A percentile compares a stretch with the other conserved stretches of the same genome.
Conservation (phyloP, 495 filamentous ascomycete species). For the Hapsidospora chrysogenum region DNA sequence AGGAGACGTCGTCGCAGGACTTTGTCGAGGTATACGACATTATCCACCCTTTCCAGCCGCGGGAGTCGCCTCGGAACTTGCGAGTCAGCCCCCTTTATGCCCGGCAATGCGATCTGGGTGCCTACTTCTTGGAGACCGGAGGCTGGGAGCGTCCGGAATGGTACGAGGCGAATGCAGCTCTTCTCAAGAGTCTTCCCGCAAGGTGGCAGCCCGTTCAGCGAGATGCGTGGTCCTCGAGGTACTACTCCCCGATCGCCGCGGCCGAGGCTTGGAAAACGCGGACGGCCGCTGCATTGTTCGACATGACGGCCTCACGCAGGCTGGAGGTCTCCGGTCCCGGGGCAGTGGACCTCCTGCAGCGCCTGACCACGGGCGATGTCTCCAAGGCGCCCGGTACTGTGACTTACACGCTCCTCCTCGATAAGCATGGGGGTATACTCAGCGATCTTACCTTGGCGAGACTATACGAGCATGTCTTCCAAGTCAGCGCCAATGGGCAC, state of each 20-base stretch:
- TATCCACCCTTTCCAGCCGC: conserved; percentile 29
- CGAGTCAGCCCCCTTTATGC: conserved; percentile 27
- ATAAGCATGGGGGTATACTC: conserved; percentile 20
- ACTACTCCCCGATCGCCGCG: conserved; percentile 29
- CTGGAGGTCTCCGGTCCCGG: conserved; percentile 31
- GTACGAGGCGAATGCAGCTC: conserved; percentile 27
- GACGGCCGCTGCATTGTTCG: conserved; percentile 34
- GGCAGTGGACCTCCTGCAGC: conserved; percentile 23
- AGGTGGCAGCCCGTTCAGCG: conserved; percentile 26
- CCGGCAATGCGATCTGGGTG: conserved; percentile 28
- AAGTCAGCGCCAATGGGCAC: conserved; percentile 27
- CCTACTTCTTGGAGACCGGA: conserved; percentile 29
- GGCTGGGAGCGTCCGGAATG: conserved; percentile 36
- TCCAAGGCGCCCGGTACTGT: conserved; percentile 18
- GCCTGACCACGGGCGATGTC: conserved; percentile 26
- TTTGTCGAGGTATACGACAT: conserved; percentile 38
- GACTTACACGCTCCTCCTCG: conserved; percentile 27
- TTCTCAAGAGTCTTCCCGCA: conserved; percentile 22
- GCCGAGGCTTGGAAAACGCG: conserved; percentile 36
- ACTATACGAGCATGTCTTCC: conserved; percentile 21
- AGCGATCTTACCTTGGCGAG: conserved; percentile 9
- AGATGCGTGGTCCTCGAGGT: conserved; percentile 28
- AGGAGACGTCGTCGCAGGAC: conserved; percentile 30
- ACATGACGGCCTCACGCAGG: conserved; percentile 33
- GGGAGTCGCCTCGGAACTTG: conserved; percentile 27